Evolutionary conservation across 495 filamentous ascomycete genomes (phyloP), one percentile per base, ranked within the genome.

Genomic region (Aspergillus leporis): DNA sequence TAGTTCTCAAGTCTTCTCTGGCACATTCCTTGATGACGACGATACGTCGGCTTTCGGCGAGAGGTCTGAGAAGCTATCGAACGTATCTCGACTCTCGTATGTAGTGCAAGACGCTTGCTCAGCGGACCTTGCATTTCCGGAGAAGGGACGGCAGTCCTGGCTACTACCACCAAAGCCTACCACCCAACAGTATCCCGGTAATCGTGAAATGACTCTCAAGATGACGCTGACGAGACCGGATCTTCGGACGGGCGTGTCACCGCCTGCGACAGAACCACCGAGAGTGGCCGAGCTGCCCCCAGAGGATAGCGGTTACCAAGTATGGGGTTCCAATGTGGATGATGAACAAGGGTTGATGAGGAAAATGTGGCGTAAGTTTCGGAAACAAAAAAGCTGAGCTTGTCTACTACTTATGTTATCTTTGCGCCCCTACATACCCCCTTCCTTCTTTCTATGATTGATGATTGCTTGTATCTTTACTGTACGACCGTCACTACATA

Each of bases 201-300:
- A 65, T 40, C 85, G 93, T 18, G 93, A 97, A 71, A 97, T 97
- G 93, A 96, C 93, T 14, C 73, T 97, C 45, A 89, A 90, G 34
- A 95, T 97, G 91, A 97, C 93, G 6, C 81, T 97, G 51, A 97
- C 93, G 21, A 82, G 91, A 50, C 92, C 92, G 0, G 93, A 96
- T 66, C 81, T 97, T 53, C 84, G 90, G 43, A 72, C 73, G 21
- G 85, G 83, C 83, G 62, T 65, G 7, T 23, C 64, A 55, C 54
- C 62, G 61, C 78, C 86, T 14, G 86, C 81, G 77, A 80, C 77
- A 46, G 78, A 87, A 63, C 81, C 83, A 4, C 67, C 86, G 18
- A 78, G 76, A 12, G 68, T 86, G 28, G 81, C 81, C 32, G 74
- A 79, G 36, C 65, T 88, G 38, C 73, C 80, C 3, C 73, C 78